Percentiles rank a stretch among this genome's conserved stretches.
Conservation (phyloP, 306 rosid species). For the Lupinus albus region DNA sequence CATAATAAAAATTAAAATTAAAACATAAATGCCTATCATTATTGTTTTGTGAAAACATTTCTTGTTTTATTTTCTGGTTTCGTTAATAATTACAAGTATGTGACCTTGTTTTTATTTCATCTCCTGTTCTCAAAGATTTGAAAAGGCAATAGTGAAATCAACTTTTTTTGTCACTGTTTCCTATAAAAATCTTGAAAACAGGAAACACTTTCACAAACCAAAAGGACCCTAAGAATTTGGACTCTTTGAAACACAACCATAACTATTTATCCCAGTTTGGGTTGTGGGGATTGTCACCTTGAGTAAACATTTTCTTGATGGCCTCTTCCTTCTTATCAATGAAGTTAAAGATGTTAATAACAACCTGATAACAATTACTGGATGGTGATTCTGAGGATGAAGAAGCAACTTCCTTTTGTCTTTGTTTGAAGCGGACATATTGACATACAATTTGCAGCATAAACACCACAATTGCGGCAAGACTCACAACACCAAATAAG, state of each 20-base stretch:
- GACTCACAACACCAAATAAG: constrained; percentile 51
- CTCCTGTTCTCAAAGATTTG: too few relatives aligned
- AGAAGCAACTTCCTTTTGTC: constrained; percentile 47
- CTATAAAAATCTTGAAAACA: too few relatives aligned
- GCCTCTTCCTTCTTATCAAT: constrained; percentile 91
- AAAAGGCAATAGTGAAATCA: too few relatives aligned
- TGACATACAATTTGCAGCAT: constrained; percentile 61
- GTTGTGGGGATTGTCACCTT: constrained; percentile 47
- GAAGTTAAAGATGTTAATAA: constrained; percentile 66
- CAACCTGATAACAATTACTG: constrained; percentile 54
- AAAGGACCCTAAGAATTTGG: not conserved
- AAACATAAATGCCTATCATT: too few relatives aligned
- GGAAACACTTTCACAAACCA: too few relatives aligned
- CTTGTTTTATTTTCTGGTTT: too few relatives aligned
- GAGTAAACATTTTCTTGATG: constrained; percentile 69
- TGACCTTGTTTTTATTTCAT: too few relatives aligned
- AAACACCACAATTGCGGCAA: constrained; percentile 55
- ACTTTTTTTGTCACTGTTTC: too few relatives aligned
- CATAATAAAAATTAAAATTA: too few relatives aligned
- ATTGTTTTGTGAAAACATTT: too few relatives aligned
- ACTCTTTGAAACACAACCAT: constrained; percentile 1
- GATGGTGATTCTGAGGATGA: constrained; percentile 42
- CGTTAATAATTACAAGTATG: too few relatives aligned
- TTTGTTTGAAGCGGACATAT: constrained; percentile 59
- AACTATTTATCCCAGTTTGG: constrained; percentile 42